Percentiles rank a stretch among this genome's conserved stretches.
These are phyloP conservation scores for Astrothelium subdiscretum DNA, from an alignment of 495 filamentous ascomycete genomes.

Conservation along the genomic window DNA sequence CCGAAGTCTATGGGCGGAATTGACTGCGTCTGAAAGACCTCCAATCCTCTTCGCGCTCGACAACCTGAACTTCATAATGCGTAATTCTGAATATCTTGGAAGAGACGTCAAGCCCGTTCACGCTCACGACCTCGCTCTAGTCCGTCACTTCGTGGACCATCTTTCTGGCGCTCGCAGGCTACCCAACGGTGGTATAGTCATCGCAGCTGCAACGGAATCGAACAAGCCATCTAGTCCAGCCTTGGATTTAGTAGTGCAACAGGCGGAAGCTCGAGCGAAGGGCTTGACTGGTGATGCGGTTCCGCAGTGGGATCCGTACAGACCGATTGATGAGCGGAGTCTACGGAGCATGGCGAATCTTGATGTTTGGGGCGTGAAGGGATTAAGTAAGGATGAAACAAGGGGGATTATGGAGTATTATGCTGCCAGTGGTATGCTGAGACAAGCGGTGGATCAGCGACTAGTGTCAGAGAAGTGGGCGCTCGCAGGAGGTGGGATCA, in stretches of 20 bases:
- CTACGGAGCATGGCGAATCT: slow-evolving; percentile 34
- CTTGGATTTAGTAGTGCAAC: slow-evolving; percentile 42
- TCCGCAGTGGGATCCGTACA: slow-evolving; percentile 52
- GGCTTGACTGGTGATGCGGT: slow-evolving; percentile 23
- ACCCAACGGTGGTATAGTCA: slow-evolving; percentile 64
- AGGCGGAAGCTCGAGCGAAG: slow-evolving; percentile 34
- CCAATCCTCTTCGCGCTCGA: slow-evolving; percentile 72
- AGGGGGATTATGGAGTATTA: slow-evolving; percentile 85
- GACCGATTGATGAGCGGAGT: slow-evolving; percentile 55
- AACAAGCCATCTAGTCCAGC: slow-evolving; percentile 51
- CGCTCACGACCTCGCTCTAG: slow-evolving; percentile 69
- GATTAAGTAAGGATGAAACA: slow-evolving; percentile 64
- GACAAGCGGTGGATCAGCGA: slow-evolving; percentile 54
- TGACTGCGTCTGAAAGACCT: slow-evolving; percentile 54
- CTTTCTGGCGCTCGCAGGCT: slow-evolving; percentile 49
- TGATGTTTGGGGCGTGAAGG: slow-evolving; percentile 35
- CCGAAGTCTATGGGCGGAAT: slow-evolving; percentile 67
- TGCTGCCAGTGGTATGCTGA: slow-evolving; percentile 70
- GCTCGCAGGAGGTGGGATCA: slow-evolving; percentile 64
- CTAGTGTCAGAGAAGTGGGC: slow-evolving; percentile 78
- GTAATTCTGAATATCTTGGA: slow-evolving; percentile 55
- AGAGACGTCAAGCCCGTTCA: slow-evolving; percentile 62
- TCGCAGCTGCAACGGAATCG: slow-evolving; percentile 58
- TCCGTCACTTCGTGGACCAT: slow-evolving; percentile 61
- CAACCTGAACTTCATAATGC: slow-evolving; percentile 69